These are phyloP conservation scores for Ambrosia trifida DNA, from an alignment of 129 eudicot genomes.

Conservation along the genomic window DNA sequence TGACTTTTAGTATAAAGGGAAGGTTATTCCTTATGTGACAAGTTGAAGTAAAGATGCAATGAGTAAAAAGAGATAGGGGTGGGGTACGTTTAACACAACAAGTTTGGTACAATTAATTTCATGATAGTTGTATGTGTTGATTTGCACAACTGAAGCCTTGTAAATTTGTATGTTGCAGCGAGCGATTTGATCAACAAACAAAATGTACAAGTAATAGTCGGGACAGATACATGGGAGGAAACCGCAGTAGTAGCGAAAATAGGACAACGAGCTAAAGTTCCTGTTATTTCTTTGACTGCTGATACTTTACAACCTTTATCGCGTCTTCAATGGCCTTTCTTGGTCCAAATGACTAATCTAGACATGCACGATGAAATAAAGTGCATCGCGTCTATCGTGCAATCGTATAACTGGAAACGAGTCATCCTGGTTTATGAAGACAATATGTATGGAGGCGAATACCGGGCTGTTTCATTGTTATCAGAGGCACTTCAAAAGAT, in stretches of 20 bases:
- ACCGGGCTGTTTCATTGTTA: conserved; percentile 37
- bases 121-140: neutral
- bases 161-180: conserved; percentile 29
- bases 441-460: conserved; percentile 41
- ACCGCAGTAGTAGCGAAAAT: conserved; percentile 38
- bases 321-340: conserved; percentile 51
- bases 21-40: too few relatives aligned
- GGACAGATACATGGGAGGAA: conserved; percentile 52
- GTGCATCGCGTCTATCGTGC: conserved; percentile 37
- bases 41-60: too few relatives aligned
- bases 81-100: too few relatives aligned
- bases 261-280: conserved; percentile 43
- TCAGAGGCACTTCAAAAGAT: conserved; percentile 38
- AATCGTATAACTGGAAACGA: conserved; percentile 43
- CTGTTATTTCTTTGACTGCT: conserved; percentile 36
- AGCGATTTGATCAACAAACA: conserved; percentile 38
- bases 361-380: conserved; percentile 36
- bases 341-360: conserved; percentile 46
- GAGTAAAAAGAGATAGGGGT: too few relatives aligned
- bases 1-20: too few relatives aligned
- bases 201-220: conserved; percentile 44
- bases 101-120: too few relatives aligned
- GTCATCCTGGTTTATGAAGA: conserved; percentile 53
- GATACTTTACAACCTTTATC: conserved; percentile 18
- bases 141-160: conserved; percentile 3